These are phyloP conservation scores for Heterobasidion annosum DNA, from an alignment of 1,284 basidiomycete species.

Conservation along the genomic window DNA sequence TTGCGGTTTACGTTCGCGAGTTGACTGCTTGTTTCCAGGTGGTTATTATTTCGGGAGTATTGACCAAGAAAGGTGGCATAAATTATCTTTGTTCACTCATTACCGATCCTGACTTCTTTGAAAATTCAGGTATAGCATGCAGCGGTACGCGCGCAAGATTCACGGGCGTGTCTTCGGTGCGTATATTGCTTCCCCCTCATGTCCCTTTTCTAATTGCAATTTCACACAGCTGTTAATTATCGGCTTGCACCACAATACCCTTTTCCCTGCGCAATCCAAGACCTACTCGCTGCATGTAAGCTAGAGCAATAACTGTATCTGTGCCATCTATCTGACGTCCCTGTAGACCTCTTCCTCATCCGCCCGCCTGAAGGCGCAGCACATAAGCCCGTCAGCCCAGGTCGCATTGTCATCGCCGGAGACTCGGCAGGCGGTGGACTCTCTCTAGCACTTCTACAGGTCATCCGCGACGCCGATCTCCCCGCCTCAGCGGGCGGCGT, in stretches of 20 bases:
- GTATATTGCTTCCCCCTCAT: constrained; percentile 11
- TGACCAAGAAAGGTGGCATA: constrained; percentile 59
- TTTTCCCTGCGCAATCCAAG: constrained; percentile 85
- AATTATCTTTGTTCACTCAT: constrained; percentile 1
- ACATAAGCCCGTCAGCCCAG: constrained; percentile 77
- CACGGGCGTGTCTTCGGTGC: constrained; percentile 78
- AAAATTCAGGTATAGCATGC: constrained; percentile 60
- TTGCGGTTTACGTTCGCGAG: not conserved
- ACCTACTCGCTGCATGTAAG: constrained; percentile 77
- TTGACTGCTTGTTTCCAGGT: constrained; percentile 27
- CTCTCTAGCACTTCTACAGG: constrained; percentile 76
- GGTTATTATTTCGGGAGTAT: constrained; percentile 80
- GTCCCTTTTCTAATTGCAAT: constrained; percentile 3
- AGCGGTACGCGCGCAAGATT: constrained; percentile 84
- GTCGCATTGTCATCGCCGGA: constrained; percentile 79
- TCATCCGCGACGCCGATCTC: constrained; percentile 82
- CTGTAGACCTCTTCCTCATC: constrained; percentile 55
- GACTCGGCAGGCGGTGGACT: constrained; percentile 95
- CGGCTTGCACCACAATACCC: constrained; percentile 91
- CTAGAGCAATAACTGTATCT: not conserved
- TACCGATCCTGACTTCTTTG: constrained; percentile 11
- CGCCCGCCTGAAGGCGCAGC: constrained; percentile 55
- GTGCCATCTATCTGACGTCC: not conserved
- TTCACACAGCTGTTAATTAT: constrained; percentile 71
- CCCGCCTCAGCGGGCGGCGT: constrained; percentile 82